phyloP scores from a whole-genome alignment of 73 alveolate genomes.

The Tetrahymena malaccensis region DNA sequence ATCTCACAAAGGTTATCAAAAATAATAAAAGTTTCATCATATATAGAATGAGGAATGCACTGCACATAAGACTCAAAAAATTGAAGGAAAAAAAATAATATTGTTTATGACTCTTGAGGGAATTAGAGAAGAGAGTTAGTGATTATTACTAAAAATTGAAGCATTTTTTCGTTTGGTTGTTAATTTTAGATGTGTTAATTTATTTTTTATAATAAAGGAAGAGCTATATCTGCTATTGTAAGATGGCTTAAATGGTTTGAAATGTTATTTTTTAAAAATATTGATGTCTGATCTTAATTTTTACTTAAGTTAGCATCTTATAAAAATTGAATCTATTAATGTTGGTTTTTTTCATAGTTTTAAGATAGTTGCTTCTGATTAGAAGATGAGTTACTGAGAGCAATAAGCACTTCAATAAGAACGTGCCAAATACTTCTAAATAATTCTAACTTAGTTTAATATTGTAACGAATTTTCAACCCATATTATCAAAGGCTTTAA shows the following conservation, averaged over 20 bases:
- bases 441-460: neutral
- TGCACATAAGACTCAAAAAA: conserved; percentile 8
- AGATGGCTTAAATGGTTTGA: neutral
- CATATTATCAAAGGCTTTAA: neutral
- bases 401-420: neutral
- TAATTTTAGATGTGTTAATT: neutral
- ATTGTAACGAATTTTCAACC: neutral
- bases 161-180: neutral
- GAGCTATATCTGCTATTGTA: neutral
- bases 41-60: conserved; percentile 33
- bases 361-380: neutral
- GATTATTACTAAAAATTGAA: neutral
- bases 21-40: conserved; percentile 37
- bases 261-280: neutral
- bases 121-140: neutral
- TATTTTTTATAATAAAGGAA: neutral
- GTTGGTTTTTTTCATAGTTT: neutral
- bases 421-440: neutral
- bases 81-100: neutral
- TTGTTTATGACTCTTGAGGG: neutral
- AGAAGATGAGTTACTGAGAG: neutral
- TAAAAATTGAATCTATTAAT: neutral
- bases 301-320: neutral
- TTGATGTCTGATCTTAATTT: neutral
- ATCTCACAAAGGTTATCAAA: conserved; percentile 10